A percentile compares a stretch with the other conserved stretches of the same genome.
These are phyloP conservation scores for Sclerotinia trifoliorum DNA, from an alignment of 2,329 filamentous ascomycete genomes.

Conservation along the genomic window DNA sequence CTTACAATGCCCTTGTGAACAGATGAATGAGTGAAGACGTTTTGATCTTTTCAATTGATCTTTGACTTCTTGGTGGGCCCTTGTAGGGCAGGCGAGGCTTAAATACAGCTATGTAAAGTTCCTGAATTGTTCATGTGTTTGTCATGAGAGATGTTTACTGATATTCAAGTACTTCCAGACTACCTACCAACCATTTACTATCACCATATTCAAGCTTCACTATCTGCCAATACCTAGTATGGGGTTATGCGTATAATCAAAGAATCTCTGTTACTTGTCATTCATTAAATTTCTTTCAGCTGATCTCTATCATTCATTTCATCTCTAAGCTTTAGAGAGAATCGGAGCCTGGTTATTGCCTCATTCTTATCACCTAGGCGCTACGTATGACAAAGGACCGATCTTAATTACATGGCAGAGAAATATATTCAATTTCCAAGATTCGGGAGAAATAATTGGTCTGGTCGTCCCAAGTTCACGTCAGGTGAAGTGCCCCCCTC, in stretches of 20 bases:
- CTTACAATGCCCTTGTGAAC: background rate
- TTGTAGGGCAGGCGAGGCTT: constrained; percentile 17
- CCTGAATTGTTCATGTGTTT: constrained; percentile 6
- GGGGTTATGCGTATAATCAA: background rate
- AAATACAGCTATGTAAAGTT: constrained; percentile 2
- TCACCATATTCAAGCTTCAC: constrained; percentile 6
- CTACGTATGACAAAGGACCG: background rate
- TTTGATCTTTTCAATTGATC: constrained; percentile 5
- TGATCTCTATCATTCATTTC: constrained; percentile 9
- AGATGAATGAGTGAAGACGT: background rate
- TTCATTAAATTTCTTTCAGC: constrained; percentile 1
- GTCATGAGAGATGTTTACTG: constrained; percentile 11
- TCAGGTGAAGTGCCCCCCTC: background rate
- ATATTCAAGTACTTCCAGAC: constrained; percentile 13
- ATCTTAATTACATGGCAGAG: background rate
- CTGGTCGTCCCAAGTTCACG: background rate
- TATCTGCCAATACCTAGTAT: background rate
- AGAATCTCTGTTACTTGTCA: background rate
- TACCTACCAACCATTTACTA: constrained; percentile 2
- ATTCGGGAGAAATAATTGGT: background rate
- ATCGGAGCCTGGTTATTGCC: background rate
- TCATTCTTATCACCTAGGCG: background rate
- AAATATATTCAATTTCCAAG: background rate
- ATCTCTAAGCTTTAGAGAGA: background rate
- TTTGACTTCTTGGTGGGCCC: constrained; percentile 13